Base-by-base conservation (phyloP, 139 green algal species). In the Coccomyxa sp. region DNA sequence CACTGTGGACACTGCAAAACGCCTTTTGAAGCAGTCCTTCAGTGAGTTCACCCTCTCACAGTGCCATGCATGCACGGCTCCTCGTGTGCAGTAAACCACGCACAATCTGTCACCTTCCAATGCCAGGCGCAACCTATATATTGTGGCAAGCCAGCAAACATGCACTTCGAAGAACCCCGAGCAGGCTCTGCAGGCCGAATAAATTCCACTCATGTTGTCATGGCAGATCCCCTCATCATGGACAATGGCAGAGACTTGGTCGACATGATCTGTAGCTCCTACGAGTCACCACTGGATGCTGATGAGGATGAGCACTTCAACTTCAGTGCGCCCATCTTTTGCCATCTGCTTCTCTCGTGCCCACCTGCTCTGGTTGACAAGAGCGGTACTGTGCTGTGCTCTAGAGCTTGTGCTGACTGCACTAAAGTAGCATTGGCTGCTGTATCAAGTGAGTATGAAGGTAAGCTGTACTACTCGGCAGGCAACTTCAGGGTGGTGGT, bases 241-340 rank as follows among this genome's bases (percentile, higher is more conserved):
- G 84, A 88, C 45, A 92, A 93, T 75, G 92, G 91, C 0, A 79
- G 79, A n/a, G 92, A 95, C 79, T 67, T 95, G 30, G 74, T 95
- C 18, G 86, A 92, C 68, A 91, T 95, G 90, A 87, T 94, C 14
- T 95, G 91, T 85, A 88, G 82, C n/a, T 79, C 68, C 0, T 92
- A 92, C 63, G 88, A 92, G 68, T 84, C 83, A 0, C 80, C 84
- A 45, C 84, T 60, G 30, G 82, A 85, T 45, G 76, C 76, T n/a
- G 75, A 80, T 60, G 82, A 82, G 13, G 79, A 82, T 27, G 59
- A 89, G 0, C 60, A 86, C 21, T 88, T 85, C 68, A 82, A 94
- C 83, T 94, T 92, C 85, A 92, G 91, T 94, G 75, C 87, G 91
- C 30, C 23, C 10, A 25, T 21, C 71, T 66, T 67, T 58, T 10